Percentiles rank a stretch among this genome's conserved stretches.
Evolutionary conservation across 108 stramenopile genomes (phyloP).

Genomic region (Cyclotella sp.): DNA sequence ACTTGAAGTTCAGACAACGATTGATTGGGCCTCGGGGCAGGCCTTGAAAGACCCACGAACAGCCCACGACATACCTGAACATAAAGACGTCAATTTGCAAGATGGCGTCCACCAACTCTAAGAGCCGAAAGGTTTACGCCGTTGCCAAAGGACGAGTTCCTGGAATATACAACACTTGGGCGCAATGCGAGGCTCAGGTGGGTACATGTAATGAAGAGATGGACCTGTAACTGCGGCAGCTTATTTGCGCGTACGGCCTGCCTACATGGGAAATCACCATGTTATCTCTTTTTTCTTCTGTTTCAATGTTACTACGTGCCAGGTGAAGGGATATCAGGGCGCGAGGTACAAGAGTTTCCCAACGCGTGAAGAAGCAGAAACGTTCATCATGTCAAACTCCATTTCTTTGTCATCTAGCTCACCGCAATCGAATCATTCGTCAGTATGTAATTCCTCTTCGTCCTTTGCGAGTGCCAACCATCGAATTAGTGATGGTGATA

Average conservation of each 20-base stretch:
- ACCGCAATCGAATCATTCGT: no score
- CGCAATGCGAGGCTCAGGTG: slow-evolving; percentile 76
- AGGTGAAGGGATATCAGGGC: slow-evolving; percentile 65
- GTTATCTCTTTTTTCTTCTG: not conserved
- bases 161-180: slow-evolving; percentile 79
- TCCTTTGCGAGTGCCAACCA: no score
- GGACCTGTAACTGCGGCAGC: not conserved
- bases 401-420: slow-evolving; percentile 10
- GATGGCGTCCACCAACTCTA: slow-evolving; percentile 34
- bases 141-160: slow-evolving; percentile 70
- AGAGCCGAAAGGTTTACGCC: slow-evolving; percentile 69
- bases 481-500: no score
- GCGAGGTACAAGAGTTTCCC: slow-evolving; percentile 75
- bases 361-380: slow-evolving; percentile 57
- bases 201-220: not conserved
- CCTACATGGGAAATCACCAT: not conserved
- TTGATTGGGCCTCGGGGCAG: no score
- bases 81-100: no score
- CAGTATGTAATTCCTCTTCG: no score
- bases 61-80: no score
- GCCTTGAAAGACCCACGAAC: no score
- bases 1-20: no score
- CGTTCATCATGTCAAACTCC: slow-evolving; percentile 43
- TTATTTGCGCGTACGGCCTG: not conserved
- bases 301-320: not conserved